Conservation (phyloP, 495 filamentous ascomycete genomes). For the Neurospora tetraspora region DNA sequence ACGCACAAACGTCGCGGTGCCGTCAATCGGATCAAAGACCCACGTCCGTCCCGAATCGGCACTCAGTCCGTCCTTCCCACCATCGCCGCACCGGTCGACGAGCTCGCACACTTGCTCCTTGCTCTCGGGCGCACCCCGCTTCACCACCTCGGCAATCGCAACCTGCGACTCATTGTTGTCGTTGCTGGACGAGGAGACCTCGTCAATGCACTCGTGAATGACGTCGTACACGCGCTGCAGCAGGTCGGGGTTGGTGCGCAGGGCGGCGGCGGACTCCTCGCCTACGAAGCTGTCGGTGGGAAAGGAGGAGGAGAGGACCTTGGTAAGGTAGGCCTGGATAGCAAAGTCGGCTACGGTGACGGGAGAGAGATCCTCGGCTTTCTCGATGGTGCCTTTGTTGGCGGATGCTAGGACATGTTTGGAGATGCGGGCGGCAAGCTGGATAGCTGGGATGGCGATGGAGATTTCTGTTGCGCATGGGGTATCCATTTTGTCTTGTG, state of each 20-base stretch:
- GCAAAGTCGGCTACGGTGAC: conserved; percentile 63
- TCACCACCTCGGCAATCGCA: background rate
- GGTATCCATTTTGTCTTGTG: conserved; percentile 18
- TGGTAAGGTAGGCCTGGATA: conserved; percentile 52
- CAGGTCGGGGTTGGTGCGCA: conserved; percentile 39
- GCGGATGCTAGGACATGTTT: conserved; percentile 18
- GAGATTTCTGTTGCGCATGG: conserved; percentile 23
- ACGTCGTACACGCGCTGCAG: conserved; percentile 44
- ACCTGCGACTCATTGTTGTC: conserved; percentile 10
- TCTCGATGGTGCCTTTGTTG: conserved; percentile 23
- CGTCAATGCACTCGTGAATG: conserved; percentile 15
- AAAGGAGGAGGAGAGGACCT: conserved; percentile 42
- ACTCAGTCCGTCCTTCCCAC: conserved; percentile 11
- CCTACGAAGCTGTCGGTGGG: conserved; percentile 50
- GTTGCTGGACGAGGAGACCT: conserved; percentile 19
- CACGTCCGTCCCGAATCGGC: conserved; percentile 36
- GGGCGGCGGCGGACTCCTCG: conserved; percentile 49
- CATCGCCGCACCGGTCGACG: conserved; percentile 51
- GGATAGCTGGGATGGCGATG: conserved; percentile 18
- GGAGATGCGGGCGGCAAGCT: conserved; percentile 30
- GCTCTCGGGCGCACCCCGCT: conserved; percentile 28
- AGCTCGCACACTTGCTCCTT: conserved; percentile 48
- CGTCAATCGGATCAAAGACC: conserved; percentile 67
- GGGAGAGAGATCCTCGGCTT: conserved; percentile 45
- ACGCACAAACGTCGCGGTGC: conserved; percentile 54